Conservation (phyloP, 768 basidiomycete genomes). For the Lactarius indigo region DNA sequence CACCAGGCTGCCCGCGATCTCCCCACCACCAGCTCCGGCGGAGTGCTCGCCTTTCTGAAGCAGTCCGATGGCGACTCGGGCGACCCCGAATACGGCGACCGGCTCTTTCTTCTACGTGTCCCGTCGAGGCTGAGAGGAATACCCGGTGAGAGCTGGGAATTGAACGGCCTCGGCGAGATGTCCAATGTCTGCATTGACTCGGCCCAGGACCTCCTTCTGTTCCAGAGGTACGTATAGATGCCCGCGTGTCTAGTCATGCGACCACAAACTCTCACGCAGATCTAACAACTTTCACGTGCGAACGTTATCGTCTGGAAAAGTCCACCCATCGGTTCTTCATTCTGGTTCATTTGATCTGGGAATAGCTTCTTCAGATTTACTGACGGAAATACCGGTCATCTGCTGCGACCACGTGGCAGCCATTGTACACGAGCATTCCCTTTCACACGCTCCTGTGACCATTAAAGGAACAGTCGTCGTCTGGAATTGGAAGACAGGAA, state of each 20-base stretch:
- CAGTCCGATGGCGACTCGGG: not conserved
- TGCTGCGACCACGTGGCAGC: conserved; percentile 11
- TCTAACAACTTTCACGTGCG: conserved; percentile 10
- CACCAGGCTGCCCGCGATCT: not conserved
- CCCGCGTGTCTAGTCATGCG: not conserved
- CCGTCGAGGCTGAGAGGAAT: conserved; percentile 17
- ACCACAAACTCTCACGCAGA: not conserved
- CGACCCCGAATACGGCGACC: not conserved
- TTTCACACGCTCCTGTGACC: not conserved
- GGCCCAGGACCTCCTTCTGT: conserved; percentile 19
- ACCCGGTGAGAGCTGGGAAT: conserved; percentile 19
- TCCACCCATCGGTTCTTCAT: conserved; percentile 11
- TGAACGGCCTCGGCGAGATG: conserved; percentile 19
- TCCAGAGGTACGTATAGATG: conserved; percentile 6
- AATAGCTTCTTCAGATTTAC: not conserved
- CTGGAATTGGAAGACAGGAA: conserved; percentile 20
- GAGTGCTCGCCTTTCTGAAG: conserved; percentile 19
- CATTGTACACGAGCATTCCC: conserved; percentile 2
- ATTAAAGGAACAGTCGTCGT: conserved; percentile 2
- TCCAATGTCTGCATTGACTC: conserved; percentile 15
- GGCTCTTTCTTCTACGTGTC: conserved; percentile 11
- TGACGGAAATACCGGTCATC: conserved; percentile 1
- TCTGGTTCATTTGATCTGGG: conserved; percentile 6
- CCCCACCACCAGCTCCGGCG: conserved; percentile 16
- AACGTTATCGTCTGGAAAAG: conserved; percentile 15